phyloP scores from a whole-genome alignment of 1,284 basidiomycete species.

The Vanrija sp. region DNA sequence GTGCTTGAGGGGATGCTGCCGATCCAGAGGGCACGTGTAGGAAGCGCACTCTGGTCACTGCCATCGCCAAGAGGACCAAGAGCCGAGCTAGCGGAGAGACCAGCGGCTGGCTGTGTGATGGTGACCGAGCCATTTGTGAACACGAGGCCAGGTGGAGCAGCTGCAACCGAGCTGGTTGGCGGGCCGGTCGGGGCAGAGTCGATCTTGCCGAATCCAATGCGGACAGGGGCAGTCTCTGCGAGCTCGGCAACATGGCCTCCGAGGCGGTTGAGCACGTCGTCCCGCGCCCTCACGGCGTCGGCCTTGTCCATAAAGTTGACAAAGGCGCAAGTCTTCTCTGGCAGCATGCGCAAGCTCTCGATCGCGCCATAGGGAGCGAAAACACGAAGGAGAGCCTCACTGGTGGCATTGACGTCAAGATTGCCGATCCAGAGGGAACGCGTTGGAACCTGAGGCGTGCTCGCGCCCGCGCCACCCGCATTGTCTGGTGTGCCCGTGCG shows the following conservation, averaged over 20 bases:
- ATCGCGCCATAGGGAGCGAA: constrained; percentile 96
- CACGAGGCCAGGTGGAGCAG: constrained; percentile 54
- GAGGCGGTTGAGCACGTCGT: constrained; percentile 90
- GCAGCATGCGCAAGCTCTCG: constrained; percentile 85
- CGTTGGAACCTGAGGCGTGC: constrained; percentile 72
- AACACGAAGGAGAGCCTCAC: constrained; percentile 88
- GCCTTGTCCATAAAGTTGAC: constrained; percentile 95
- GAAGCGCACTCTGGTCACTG: constrained; percentile 57
- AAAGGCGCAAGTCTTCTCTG: constrained; percentile 99
- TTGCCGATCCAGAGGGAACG: constrained; percentile 97
- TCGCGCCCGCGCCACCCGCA: constrained; percentile 20
- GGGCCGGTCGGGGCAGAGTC: constrained; percentile 81
- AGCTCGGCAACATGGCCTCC: constrained; percentile 84
- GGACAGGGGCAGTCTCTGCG: constrained; percentile 86
- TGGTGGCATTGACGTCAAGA: constrained; percentile 85
- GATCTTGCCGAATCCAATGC: constrained; percentile 96
- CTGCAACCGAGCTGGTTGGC: constrained; percentile 62
- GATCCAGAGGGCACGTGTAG: constrained; percentile 91
- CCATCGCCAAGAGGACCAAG: constrained; percentile 1
- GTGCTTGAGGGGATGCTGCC: constrained; percentile 91
- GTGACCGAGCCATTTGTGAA: constrained; percentile 53
- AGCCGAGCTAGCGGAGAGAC: constrained; percentile 10
- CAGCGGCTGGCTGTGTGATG: constrained; percentile 22
- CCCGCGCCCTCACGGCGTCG: constrained; percentile 92
- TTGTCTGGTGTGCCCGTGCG: constrained; percentile 44